phyloP scores from a whole-genome alignment of 768 basidiomycete genomes.

The Boletus tylopilopsis region DNA sequence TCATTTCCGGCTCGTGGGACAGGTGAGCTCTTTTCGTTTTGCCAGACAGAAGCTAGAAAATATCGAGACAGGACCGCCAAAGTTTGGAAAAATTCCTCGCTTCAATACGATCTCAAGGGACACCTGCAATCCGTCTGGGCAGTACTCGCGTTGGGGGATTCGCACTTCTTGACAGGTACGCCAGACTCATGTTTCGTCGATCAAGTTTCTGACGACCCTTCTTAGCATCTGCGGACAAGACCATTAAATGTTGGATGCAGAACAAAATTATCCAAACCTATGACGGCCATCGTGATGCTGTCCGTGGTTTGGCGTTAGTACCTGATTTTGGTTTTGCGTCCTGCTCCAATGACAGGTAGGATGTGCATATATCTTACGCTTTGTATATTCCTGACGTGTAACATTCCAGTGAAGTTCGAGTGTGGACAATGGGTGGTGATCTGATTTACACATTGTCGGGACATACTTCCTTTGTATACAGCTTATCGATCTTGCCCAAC shows the following conservation, averaged over 20 bases:
- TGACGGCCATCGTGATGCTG: conserved; percentile 86
- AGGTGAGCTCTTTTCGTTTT: conserved; percentile 48
- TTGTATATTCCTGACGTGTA: conserved; percentile 1
- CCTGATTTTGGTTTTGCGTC: conserved; percentile 92
- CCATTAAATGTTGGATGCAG: conserved; percentile 84
- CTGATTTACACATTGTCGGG: conserved; percentile 77
- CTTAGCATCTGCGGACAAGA: conserved; percentile 90
- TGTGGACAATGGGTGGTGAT: conserved; percentile 87
- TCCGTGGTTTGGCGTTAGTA: conserved; percentile 77
- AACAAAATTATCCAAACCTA: conserved; percentile 74
- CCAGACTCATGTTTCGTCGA: conserved; percentile 11
- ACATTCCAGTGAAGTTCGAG: conserved; percentile 72
- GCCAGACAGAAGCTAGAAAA: neutral
- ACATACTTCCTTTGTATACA: conserved; percentile 97
- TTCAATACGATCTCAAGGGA: conserved; percentile 71
- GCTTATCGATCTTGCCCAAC: conserved; percentile 73
- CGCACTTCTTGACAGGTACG: conserved; percentile 79
- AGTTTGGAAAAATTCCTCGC: conserved; percentile 82
- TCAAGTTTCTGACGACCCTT: conserved; percentile 6
- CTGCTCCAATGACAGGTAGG: conserved; percentile 89
- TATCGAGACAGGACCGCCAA: conserved; percentile 74
- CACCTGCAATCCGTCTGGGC: conserved; percentile 96
- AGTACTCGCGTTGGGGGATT: conserved; percentile 74
- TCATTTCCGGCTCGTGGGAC: conserved; percentile 98
- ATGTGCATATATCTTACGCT: neutral